Evolutionary conservation across 257 asterid genomes (phyloP).

Genomic region (Nicotiana benthamiana): DNA sequence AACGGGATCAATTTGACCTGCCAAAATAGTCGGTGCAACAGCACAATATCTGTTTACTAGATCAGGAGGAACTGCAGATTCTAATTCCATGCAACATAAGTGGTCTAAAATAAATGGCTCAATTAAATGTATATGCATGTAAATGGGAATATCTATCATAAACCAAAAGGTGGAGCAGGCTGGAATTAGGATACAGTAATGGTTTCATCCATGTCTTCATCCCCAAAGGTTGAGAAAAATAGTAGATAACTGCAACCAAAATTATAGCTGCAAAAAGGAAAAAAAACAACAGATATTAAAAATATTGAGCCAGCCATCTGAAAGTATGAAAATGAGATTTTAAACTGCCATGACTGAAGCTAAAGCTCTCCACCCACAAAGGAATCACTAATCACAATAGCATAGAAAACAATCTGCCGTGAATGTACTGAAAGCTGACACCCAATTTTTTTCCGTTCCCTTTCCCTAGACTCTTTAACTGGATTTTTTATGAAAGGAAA

Average conservation of each 20-base stretch:
- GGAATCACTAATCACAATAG: background rate
- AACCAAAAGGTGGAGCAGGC: background rate
- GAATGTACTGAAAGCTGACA: background rate
- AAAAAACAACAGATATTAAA: slow-evolving; percentile 11
- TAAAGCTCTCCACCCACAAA: background rate
- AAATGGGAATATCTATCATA: background rate
- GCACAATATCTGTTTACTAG: slow-evolving; percentile 63
- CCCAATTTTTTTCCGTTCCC: background rate
- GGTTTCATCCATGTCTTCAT: slow-evolving; percentile 66
- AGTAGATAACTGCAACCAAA: slow-evolving; percentile 74
- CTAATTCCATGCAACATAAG: background rate
- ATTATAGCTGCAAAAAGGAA: slow-evolving; percentile 54
- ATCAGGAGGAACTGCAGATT: slow-evolving; percentile 24
- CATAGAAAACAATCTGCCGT: background rate
- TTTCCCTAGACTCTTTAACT: background rate
- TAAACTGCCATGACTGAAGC: background rate
- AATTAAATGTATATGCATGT: background rate
- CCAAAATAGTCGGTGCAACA: slow-evolving; percentile 79
- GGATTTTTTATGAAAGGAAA: background rate
- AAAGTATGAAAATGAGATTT: background rate
- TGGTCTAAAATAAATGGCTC: background rate
- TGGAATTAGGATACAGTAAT: slow-evolving; percentile 59
- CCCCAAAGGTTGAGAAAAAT: slow-evolving; percentile 83
- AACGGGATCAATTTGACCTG: slow-evolving; percentile 85
- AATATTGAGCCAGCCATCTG: background rate